Conservation (phyloP, 164 flowering plant genomes). For the Umbilicus rupestris region DNA sequence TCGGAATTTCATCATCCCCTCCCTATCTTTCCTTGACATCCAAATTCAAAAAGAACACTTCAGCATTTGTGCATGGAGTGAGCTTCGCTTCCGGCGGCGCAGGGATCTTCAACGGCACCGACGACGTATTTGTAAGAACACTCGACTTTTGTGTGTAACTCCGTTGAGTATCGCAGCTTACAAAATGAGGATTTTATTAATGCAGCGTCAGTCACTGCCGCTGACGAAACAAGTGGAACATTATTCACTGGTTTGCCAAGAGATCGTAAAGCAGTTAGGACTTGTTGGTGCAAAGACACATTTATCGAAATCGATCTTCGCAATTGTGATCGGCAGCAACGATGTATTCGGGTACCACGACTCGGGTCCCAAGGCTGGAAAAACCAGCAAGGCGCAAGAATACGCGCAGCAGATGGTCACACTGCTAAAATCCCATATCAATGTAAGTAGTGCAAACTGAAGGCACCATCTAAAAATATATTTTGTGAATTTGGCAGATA, state of each 20-base stretch:
- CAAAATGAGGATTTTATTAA: neutral
- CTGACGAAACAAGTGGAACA: constrained; percentile 43
- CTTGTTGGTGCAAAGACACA: constrained; percentile 23
- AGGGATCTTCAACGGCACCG: constrained; percentile 48
- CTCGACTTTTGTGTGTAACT: neutral
- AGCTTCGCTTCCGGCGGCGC: constrained; percentile 89
- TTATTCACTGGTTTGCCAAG: constrained; percentile 28
- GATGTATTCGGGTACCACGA: constrained; percentile 45
- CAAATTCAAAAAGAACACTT: constrained; percentile 15
- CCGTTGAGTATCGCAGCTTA: no score
- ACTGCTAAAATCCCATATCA: constrained; percentile 26
- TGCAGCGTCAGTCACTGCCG: constrained; percentile 32
- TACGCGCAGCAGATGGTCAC: constrained; percentile 28
- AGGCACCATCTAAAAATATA: no score
- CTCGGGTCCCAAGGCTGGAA: constrained; percentile 17
- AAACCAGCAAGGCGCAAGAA: constrained; percentile 36
- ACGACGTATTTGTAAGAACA: constrained; percentile 31
- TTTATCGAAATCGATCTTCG: constrained; percentile 45
- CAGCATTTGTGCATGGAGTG: constrained; percentile 32
- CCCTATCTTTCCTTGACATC: constrained; percentile 45
- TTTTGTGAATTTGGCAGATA: no score
- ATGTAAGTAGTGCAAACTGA: constrained; percentile 27
- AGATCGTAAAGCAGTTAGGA: constrained; percentile 35
- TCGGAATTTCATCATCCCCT: constrained; percentile 46
- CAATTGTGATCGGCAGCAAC: constrained; percentile 64